These are phyloP conservation scores for Starmerella etchellsii DNA, from an alignment of 805 yeast species.

Conservation along the genomic window DNA sequence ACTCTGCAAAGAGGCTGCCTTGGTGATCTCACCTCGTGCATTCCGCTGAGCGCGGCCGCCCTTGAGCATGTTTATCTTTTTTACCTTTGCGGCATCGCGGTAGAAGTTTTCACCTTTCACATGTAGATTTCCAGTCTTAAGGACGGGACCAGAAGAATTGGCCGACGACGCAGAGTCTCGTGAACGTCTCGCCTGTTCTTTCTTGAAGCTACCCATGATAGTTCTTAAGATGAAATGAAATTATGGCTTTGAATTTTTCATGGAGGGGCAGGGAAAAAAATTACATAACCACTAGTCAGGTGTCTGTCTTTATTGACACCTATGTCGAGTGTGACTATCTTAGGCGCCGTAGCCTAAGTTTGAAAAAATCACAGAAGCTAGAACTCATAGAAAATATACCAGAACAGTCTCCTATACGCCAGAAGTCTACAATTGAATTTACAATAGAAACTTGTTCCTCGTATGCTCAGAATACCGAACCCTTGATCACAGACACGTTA, in stretches of 20 bases:
- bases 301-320: too few relatives aligned
- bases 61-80: constrained; percentile 83
- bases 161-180: constrained; percentile 54
- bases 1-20: constrained; percentile 80
- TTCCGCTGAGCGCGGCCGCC: constrained; percentile 79
- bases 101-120: constrained; percentile 96
- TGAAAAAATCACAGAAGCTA: too few relatives aligned
- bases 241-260: neutral
- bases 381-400: too few relatives aligned
- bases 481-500: too few relatives aligned
- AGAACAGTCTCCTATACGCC: too few relatives aligned
- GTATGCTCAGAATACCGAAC: too few relatives aligned
- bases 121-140: constrained; percentile 79
- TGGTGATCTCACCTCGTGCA: constrained; percentile 72
- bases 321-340: too few relatives aligned
- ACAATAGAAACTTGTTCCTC: too few relatives aligned
- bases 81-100: constrained; percentile 79
- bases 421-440: too few relatives aligned
- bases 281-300: neutral
- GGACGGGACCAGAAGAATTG: constrained; percentile 11
- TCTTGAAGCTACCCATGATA: constrained; percentile 82
- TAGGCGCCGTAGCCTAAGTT: too few relatives aligned
- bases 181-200: constrained; percentile 74
- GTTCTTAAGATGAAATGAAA: neutral
- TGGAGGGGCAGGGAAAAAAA: constrained; percentile 1